Evolutionary conservation across 1,139 yeast species (phyloP), one percentile per base, ranked within the genome.

Genomic region (Candida anutae): DNA sequence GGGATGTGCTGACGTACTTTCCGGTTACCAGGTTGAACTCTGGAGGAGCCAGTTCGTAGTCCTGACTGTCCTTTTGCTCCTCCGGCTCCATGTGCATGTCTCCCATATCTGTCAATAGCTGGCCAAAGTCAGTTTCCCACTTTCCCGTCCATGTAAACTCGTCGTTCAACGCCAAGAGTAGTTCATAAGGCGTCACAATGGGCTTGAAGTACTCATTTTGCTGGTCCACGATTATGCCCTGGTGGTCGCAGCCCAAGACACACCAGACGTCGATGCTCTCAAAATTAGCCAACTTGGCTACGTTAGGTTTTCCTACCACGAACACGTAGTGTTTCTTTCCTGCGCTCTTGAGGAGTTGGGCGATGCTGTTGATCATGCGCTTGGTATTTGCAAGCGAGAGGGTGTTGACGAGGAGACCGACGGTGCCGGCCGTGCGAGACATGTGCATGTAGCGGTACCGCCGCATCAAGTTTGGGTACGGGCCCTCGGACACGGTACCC

Each of bases 261-360:
- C 94, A 88, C 97, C 98, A 90, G 16, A 83, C 68, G 43, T 90
- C 98, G 12, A 90, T 73, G 13, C 77, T 77, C 38, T 88, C 97
- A 48, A 93, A 90, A 52, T 90, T 90, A 9, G 98, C 98, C 30
- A 90, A 62, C 46, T 90, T 90, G 22, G 98, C 95, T 4, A 90
- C 96, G 46, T 90, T 90, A n/a, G 97, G 97, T 50, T 93, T 93
- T 11, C 99, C 99, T 5, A 90, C 97, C 5, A 88, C 97, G 58
- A 90, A 87, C 44, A 85, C 69, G 48, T 90, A 90, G 40, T 83
- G 90, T 48, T 93, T 93, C 54, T 90, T 90, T 2, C 87, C 95
- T 0, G 93, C 87, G 4, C 62, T 66, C 28, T 66, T 69, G 33
- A 90, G 74, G 53, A 78, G 71, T 15, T 58, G 47, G 15, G 73